Conservation (phyloP, 2,329 filamentous ascomycete species). For the Fonsecaea multimorphosa region DNA sequence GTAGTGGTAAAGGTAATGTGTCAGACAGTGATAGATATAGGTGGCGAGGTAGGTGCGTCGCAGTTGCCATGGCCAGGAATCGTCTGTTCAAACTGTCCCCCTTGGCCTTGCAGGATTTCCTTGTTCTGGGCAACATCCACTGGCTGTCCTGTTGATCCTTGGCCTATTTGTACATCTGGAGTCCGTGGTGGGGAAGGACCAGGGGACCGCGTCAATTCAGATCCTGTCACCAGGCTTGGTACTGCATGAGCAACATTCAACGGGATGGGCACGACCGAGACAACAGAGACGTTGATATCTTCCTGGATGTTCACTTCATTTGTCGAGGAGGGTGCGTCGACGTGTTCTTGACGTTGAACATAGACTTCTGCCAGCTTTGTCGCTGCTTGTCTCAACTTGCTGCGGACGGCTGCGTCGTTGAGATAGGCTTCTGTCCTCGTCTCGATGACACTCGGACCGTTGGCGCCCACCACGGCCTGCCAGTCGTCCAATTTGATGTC, state of each 20-base stretch:
- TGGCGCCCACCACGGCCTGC: constrained; percentile 21
- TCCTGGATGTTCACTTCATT: too few relatives aligned
- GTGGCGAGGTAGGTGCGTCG: too few relatives aligned
- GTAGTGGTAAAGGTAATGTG: too few relatives aligned
- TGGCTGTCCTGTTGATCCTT: background rate
- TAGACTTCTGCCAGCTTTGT: constrained; percentile 32
- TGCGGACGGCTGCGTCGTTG: constrained; percentile 24
- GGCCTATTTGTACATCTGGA: constrained; percentile 3
- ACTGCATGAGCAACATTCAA: background rate
- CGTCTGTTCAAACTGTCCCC: too few relatives aligned
- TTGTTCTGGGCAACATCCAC: background rate
- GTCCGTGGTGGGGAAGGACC: constrained; percentile 20
- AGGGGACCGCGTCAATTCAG: constrained; percentile 22
- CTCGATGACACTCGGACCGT: constrained; percentile 28
- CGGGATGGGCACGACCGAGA: too few relatives aligned
- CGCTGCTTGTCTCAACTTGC: constrained; percentile 23
- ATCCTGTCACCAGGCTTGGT: constrained; percentile 23
- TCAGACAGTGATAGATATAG: too few relatives aligned
- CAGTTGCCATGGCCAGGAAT: too few relatives aligned
- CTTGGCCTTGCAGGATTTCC: too few relatives aligned
- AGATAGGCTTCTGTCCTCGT: constrained; percentile 32
- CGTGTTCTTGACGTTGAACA: constrained; percentile 14
- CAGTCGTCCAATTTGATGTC: constrained; percentile 35
- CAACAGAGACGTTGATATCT: too few relatives aligned
- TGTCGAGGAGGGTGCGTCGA: background rate